Evolutionary conservation across 2,329 filamentous ascomycete species (phyloP).

Genomic region (Sordariomycetes sp.): DNA sequence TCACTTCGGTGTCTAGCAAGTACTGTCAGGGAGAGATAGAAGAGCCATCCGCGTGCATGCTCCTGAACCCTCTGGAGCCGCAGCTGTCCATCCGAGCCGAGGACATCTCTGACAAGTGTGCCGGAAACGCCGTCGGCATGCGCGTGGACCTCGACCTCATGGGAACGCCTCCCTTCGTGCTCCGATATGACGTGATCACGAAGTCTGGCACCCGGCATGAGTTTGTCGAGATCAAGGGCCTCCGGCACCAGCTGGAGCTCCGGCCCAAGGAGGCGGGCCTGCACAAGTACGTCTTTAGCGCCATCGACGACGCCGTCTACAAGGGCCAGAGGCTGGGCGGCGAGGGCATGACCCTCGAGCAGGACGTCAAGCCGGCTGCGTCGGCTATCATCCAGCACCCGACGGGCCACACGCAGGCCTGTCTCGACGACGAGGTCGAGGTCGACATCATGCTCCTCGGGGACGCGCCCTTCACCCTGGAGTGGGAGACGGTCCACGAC

Average conservation of each 20-base stretch:
- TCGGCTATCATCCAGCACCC: constrained; percentile 56
- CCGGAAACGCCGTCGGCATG: constrained; percentile 83
- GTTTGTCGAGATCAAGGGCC: constrained; percentile 46
- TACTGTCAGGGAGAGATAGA: constrained; percentile 79
- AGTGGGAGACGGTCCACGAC: constrained; percentile 87
- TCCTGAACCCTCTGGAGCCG: constrained; percentile 85
- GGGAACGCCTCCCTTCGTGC: constrained; percentile 81
- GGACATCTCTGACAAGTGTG: constrained; percentile 88
- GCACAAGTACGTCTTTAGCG: constrained; percentile 75
- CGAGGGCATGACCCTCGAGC: constrained; percentile 55
- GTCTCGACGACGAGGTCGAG: constrained; percentile 68
- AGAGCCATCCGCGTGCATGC: constrained; percentile 84
- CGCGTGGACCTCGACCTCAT: constrained; percentile 80
- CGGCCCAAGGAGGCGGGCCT: constrained; percentile 69
- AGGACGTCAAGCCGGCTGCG: constrained; percentile 87
- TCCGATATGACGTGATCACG: constrained; percentile 62
- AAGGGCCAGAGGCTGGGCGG: constrained; percentile 48
- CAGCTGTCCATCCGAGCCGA: constrained; percentile 60
- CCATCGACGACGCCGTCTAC: constrained; percentile 76
- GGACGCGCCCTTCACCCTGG: constrained; percentile 75
- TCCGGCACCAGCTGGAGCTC: constrained; percentile 75
- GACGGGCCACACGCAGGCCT: constrained; percentile 48
- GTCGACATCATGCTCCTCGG: constrained; percentile 66
- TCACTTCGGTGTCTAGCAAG: constrained; percentile 67
- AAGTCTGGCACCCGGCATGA: constrained; percentile 42